Percentiles rank a stretch among this genome's conserved stretches.
phyloP scores from a whole-genome alignment of 305 asterid species.

The Striga hermonthica region DNA sequence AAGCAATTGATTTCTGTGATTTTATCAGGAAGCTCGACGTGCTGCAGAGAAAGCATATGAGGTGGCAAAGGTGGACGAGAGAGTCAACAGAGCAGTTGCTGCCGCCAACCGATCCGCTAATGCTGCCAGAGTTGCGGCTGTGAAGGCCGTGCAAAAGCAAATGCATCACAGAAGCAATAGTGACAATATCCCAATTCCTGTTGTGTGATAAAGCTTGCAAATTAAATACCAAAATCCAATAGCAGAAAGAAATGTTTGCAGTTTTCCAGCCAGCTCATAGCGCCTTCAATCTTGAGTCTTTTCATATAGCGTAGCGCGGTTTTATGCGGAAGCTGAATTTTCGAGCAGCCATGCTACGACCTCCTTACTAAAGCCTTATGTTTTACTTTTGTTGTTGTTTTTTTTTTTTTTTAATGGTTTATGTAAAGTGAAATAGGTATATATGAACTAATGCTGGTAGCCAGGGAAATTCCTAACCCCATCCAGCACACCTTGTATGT shows the following conservation, averaged over 20 bases:
- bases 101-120: conserved; percentile 78
- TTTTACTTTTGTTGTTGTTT: neutral
- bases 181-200: conserved; percentile 55
- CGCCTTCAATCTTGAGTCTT: conserved; percentile 30
- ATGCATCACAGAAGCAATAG: conserved; percentile 65
- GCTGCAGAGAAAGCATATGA: conserved; percentile 81
- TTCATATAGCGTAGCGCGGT: conserved; percentile 16
- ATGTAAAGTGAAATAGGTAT: conserved; percentile 48
- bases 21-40: conserved; percentile 73
- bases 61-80: conserved; percentile 78
- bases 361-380: conserved; percentile 29
- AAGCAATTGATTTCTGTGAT: neutral
- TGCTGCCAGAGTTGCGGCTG: conserved; percentile 90
- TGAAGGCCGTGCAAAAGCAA: conserved; percentile 81
- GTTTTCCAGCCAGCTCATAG: conserved; percentile 8
- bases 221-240: neutral
- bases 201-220: conserved; percentile 24
- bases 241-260: conserved; percentile 2
- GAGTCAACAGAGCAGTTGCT: conserved; percentile 72
- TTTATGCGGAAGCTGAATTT: conserved; percentile 38
- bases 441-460: conserved; percentile 39
- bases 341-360: conserved; percentile 33
- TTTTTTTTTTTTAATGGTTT: conserved; percentile 13
- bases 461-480: conserved; percentile 45
- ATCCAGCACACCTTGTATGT: conserved; percentile 37